Evolutionary conservation across 2,329 filamentous ascomycete genomes (phyloP), one percentile per base, ranked within the genome.

Genomic region (Xylariaceae sp.): DNA sequence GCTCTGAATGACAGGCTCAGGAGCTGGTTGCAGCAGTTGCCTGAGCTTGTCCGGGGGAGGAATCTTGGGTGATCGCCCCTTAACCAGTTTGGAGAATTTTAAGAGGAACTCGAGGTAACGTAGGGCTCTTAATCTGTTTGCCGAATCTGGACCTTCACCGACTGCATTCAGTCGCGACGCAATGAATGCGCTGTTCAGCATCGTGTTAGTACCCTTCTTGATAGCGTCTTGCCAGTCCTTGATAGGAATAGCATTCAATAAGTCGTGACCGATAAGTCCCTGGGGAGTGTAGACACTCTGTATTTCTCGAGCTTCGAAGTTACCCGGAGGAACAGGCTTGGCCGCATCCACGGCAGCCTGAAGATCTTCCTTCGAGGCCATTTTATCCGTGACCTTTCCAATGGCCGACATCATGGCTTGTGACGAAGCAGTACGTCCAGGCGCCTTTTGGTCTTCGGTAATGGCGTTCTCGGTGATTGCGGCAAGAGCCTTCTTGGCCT

Each of bases 401-500:
- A 92, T 87, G 13, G 80, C 80, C 18, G 82, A 77, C 64, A 92
- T 79, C 56, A 91, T 82, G 6, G 82, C 84, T 52, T 77, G 75
- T 51, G 84, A 79, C 2, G 82, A 79, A 42, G 80, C 75, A 59
- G 82, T 81, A 48, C 86, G 76, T 66, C 82, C 81, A 42, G 75
- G 74, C n/a, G 78, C 74, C 57, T 70, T 72, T 49, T 70, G 71
- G n/a, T 59, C 61, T 15, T 65, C 62, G 39, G 74, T 75, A 66
- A 93, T 90, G 15, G 88, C 88, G 69, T 92, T 92, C 67, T 89
- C 81, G 2, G 85, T 71, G 17, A 71, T 66, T n/a, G 70, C 67
- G 9, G 68, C 67, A 66, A 94, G 85, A 1, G 85, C 88, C 76
- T 92, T 93, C 79, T 87, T 88, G 18, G 90, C 88, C 75, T 92